Evolutionary conservation across 2,329 filamentous ascomycete genomes (phyloP).

Genomic region (Zymoseptoria crescenta): DNA sequence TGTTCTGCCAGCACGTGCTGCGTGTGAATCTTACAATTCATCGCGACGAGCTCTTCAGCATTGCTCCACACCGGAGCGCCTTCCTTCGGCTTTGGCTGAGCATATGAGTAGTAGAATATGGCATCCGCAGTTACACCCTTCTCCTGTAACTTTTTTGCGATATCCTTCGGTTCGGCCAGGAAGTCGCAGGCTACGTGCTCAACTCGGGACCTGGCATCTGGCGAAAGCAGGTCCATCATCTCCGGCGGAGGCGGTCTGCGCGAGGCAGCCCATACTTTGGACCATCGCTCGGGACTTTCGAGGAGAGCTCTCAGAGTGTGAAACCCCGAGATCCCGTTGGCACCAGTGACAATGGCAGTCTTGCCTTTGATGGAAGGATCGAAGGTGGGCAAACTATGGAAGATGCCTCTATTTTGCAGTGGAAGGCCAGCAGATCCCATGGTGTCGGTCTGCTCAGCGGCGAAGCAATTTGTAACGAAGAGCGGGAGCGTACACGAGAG

Average conservation of each 20-base stretch:
- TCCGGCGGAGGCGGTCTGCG: constrained; percentile 38
- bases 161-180: constrained; percentile 30
- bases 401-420: constrained; percentile 36
- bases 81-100: constrained; percentile 41
- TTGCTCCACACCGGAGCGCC: constrained; percentile 42
- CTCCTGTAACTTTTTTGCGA: constrained; percentile 29
- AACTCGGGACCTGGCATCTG: constrained; percentile 22
- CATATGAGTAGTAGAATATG: constrained; percentile 49
- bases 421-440: constrained; percentile 24
- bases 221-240: constrained; percentile 31
- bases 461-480: neutral
- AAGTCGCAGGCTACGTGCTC: constrained; percentile 32
- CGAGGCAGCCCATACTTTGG: constrained; percentile 45
- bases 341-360: constrained; percentile 47
- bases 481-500: neutral
- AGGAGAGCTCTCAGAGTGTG: constrained; percentile 44
- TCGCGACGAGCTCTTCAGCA: constrained; percentile 42
- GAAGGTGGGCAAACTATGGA: constrained; percentile 43
- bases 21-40: constrained; percentile 39
- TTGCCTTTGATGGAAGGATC: constrained; percentile 36
- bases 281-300: constrained; percentile 43
- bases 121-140: constrained; percentile 35
- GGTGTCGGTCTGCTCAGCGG: neutral
- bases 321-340: constrained; percentile 48
- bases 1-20: constrained; percentile 6